Base-by-base conservation (phyloP, 1,139 yeast genomes). In the Hansenula anomala region DNA sequence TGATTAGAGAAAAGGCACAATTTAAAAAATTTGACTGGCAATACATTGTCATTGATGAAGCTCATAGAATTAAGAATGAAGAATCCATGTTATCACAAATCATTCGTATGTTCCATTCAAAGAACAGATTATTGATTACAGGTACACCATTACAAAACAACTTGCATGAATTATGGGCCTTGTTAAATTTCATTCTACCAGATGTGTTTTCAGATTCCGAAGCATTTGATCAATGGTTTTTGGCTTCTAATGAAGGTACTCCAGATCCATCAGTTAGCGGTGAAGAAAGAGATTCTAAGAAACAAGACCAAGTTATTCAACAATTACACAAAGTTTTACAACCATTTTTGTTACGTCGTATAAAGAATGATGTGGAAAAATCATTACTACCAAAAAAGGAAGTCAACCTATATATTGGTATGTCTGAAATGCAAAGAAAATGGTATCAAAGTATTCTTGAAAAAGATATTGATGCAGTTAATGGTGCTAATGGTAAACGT, bases 251-350 rank as follows among this genome's bases (percentile, higher is more conserved):
- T 24, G 56, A 53, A 15, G 49, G 49, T 9, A 63, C 63, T 26
- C 64, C 63, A 33, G 60, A 58, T 38, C 60, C 60, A 24, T 43
- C 51, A 4, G 30, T 25, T 14, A 67, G 63, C 6, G 61, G 58
- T 19, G 49, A 55, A 6, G 60, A 59, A 17, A 55, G 56, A 14
- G 61, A 61, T 27, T 60, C 61, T 24, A 67, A 66, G 26, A 74
- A 74, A 31, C 78, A 77, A 46, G 87, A 79, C 48, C 69, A 70
- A 19, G 82, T 90, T 5, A 87, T 92, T 17, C 79, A 80, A 51
- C 97, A 92, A 63, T 67, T 92, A 36, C 97, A 90, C 64, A 83
- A 89, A 51, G 96, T 92, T 6, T 69, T 90, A 44, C 75, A 80
- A 43, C 94, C 94, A 8, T 84, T 84, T 54, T 64, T 84, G 34